phyloP scores from a whole-genome alignment of 225 moss, liverwort and hornwort genomes.

The Lunularia cruciata region DNA sequence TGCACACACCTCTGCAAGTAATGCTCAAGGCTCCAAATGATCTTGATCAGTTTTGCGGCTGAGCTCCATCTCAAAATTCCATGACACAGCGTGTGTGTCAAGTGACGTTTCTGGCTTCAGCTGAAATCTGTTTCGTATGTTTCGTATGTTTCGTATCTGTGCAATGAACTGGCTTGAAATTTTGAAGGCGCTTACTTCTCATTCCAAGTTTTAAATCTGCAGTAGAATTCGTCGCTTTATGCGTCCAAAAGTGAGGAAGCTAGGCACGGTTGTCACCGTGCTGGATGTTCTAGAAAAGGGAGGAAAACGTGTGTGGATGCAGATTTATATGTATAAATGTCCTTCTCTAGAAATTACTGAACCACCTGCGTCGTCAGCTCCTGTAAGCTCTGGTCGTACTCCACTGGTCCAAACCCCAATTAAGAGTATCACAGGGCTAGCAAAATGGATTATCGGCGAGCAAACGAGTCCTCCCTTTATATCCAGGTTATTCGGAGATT shows the following conservation, averaged over 20 bases:
- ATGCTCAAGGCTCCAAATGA: neutral
- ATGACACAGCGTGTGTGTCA: neutral
- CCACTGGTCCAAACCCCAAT: too few species aligned
- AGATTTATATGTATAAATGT: neutral
- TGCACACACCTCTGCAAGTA: neutral
- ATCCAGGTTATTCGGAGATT: constrained; percentile 1
- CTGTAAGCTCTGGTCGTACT: neutral
- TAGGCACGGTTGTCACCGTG: neutral
- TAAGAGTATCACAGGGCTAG: too few species aligned
- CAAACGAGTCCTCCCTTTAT: neutral
- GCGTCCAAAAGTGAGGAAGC: constrained; percentile 1
- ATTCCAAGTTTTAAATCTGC: neutral
- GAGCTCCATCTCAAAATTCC: neutral
- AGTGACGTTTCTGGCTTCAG: neutral
- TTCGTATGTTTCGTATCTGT: neutral
- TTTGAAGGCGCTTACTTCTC: neutral
- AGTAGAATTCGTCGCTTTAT: too few species aligned
- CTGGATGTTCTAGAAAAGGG: neutral
- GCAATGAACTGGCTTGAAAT: neutral
- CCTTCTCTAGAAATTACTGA: neutral
- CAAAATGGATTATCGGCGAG: neutral
- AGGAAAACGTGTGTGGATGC: neutral
- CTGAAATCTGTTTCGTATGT: too few species aligned
- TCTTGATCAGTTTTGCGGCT: neutral
- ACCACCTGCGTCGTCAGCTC: neutral